phyloP scores from a whole-genome alignment of 257 asterid genomes.

The Capsicum baccatum region DNA sequence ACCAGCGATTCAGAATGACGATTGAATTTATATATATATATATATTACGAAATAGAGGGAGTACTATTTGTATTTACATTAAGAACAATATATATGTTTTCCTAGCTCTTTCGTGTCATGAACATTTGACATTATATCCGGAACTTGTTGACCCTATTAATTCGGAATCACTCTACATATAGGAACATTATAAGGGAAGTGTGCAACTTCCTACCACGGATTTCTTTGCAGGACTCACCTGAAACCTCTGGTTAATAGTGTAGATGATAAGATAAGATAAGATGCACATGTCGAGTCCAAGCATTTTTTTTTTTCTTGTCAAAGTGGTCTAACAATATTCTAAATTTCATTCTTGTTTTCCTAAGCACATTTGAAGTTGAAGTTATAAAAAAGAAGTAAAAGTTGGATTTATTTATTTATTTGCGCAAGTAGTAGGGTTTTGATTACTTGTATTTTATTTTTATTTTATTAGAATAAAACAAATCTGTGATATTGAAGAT shows the following conservation, averaged over 20 bases:
- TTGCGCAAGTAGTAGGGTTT: background rate
- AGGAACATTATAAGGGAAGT: background rate
- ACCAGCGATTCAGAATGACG: no score
- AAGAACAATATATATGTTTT: background rate
- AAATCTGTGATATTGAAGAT: no score
- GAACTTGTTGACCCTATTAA: background rate
- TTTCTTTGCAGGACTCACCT: background rate
- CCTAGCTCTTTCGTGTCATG: no score
- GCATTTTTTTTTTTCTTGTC: background rate
- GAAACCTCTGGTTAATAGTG: background rate
- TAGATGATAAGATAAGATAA: background rate
- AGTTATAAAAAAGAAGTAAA: background rate
- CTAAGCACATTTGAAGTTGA: background rate
- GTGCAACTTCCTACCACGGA: background rate
- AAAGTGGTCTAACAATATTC: background rate
- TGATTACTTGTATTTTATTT: no score
- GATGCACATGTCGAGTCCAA: background rate
- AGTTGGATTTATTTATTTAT: background rate
- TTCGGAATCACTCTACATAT: no score
- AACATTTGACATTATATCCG: background rate
- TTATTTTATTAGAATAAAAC: no score
- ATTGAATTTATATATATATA: no score
- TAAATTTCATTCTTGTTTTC: background rate
- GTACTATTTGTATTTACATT: background rate
- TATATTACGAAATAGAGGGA: no score